Evolutionary conservation across 1,139 yeast genomes (phyloP).

Genomic region (Candida frijolesensis): DNA sequence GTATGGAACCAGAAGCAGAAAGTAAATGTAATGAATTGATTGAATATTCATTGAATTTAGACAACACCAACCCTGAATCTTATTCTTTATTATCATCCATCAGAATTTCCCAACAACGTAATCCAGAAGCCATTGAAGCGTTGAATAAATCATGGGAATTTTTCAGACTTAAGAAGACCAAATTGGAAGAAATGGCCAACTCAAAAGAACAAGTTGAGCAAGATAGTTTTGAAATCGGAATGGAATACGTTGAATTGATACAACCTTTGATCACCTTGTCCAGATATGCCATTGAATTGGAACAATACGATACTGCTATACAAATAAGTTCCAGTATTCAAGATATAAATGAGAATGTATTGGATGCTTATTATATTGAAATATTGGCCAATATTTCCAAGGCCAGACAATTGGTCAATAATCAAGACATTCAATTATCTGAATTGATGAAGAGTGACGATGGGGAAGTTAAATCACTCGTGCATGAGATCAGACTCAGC

Average conservation of each 20-base stretch:
- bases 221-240: conserved; percentile 41
- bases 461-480: conserved; percentile 30
- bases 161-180: conserved; percentile 54
- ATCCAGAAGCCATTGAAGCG: conserved; percentile 72
- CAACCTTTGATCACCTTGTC: conserved; percentile 72
- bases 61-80: conserved; percentile 69
- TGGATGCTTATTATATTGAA: conserved; percentile 80
- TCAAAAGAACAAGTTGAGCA: conserved; percentile 28
- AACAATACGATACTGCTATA: conserved; percentile 64
- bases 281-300: conserved; percentile 77
- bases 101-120: conserved; percentile 82
- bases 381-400: conserved; percentile 71
- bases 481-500: conserved; percentile 53
- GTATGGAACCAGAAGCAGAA: conserved; percentile 94
- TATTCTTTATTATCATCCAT: conserved; percentile 85
- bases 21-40: conserved; percentile 73
- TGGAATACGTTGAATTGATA: conserved; percentile 62
- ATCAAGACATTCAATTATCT: conserved; percentile 47
- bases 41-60: conserved; percentile 63
- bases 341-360: conserved; percentile 79
- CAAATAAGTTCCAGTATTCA: conserved; percentile 62
- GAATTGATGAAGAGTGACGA: conserved; percentile 23
- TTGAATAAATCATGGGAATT: conserved; percentile 73
- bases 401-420: conserved; percentile 51
- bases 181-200: conserved; percentile 42